These are phyloP conservation scores for Aspergillus sp. DNA, from an alignment of 2,329 filamentous ascomycete species.

Conservation along the genomic window DNA sequence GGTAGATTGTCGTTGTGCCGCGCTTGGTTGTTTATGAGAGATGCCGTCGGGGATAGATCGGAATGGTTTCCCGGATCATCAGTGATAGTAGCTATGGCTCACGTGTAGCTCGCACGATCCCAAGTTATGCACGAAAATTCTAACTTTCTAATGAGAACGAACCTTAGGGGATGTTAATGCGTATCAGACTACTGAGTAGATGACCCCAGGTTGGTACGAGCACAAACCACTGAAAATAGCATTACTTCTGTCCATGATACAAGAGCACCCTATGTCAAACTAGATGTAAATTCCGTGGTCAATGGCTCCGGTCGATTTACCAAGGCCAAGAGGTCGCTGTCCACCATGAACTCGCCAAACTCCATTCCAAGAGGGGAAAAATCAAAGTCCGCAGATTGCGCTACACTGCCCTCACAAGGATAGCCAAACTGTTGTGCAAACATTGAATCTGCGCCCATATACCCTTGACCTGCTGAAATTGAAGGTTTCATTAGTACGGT, in stretches of 20 bases:
- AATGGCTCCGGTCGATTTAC: neutral
- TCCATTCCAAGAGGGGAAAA: constrained; percentile 31
- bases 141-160: too few relatives aligned
- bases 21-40: neutral
- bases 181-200: too few relatives aligned
- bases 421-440: neutral
- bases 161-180: too few relatives aligned
- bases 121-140: too few relatives aligned
- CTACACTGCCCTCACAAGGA: neutral
- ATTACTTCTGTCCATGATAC: neutral
- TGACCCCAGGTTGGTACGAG: too few relatives aligned
- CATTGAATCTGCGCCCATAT: neutral
- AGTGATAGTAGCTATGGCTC: too few relatives aligned
- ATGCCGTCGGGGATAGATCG: neutral
- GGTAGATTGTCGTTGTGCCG: neutral
- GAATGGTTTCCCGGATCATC: neutral
- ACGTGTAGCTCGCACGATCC: too few relatives aligned
- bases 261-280: neutral
- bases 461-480: neutral
- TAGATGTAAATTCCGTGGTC: neutral
- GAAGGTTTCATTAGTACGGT: neutral
- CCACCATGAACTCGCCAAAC: constrained; percentile 37
- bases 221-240: neutral
- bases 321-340: constrained; percentile 15
- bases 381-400: neutral